Conservation (phyloP, 345 rosid species). For the Rhodamnia rubescens region DNA sequence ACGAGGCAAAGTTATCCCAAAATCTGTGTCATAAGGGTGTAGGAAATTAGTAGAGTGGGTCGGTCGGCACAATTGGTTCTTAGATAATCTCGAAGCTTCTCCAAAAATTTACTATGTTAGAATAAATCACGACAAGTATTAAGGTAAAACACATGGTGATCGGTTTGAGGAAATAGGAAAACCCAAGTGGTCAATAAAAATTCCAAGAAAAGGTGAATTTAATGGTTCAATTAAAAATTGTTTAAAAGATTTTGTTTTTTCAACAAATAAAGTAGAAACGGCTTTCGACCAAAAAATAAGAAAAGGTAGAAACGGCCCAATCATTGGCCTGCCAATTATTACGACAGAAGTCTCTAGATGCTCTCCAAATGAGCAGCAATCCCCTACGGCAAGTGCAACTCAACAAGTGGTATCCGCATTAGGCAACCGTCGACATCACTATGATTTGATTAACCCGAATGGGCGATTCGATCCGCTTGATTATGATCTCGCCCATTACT, state of each 20-base stretch:
- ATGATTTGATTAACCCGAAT: neutral
- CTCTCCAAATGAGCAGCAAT: neutral
- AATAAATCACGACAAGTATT: neutral
- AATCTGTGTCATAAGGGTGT: neutral
- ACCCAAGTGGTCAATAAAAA: neutral
- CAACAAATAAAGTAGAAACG: neutral
- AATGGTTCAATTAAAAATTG: neutral
- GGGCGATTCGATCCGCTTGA: neutral
- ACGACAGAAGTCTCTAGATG: neutral
- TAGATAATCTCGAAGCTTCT: neutral
- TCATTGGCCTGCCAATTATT: neutral
- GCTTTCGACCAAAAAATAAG: too few relatives aligned
- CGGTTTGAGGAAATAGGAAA: neutral
- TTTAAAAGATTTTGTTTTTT: neutral
- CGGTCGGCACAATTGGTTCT: neutral
- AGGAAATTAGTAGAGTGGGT: rapidly evolving
- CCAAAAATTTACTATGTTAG: neutral
- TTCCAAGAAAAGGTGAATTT: neutral
- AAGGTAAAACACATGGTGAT: neutral
- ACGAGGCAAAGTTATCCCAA: rapidly evolving
- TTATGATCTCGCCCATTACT: neutral
- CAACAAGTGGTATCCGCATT: neutral
- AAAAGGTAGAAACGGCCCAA: neutral
- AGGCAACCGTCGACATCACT: neutral
- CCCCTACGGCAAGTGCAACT: neutral